phyloP scores from a whole-genome alignment of 176 grass and related monocot species.

The Triticum monococcum region DNA sequence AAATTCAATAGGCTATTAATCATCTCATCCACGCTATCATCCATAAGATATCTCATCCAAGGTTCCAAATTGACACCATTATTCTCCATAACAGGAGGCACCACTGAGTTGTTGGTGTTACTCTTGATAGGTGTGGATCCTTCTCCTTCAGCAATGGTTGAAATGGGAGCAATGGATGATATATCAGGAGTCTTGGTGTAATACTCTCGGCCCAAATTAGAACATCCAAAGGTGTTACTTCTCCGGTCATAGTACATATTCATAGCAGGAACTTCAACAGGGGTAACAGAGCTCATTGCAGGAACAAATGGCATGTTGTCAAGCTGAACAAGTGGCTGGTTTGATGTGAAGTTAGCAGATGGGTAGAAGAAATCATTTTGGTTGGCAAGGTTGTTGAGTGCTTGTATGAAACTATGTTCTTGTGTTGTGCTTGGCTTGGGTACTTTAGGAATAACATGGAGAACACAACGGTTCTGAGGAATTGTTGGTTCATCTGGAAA shows the following conservation, averaged over 20 bases:
- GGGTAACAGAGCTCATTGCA: slow-evolving; percentile 31
- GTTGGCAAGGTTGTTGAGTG: slow-evolving; percentile 27
- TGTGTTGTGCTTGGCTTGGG: slow-evolving; percentile 31
- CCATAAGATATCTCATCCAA: slow-evolving; percentile 63
- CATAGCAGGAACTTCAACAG: slow-evolving; percentile 31
- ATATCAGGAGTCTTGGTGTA: slow-evolving; percentile 48
- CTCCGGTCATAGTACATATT: slow-evolving; percentile 67
- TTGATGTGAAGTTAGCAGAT: slow-evolving; percentile 27
- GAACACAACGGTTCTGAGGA: slow-evolving; percentile 30
- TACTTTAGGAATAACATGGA: slow-evolving; percentile 20
- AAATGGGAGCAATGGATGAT: slow-evolving; percentile 38
- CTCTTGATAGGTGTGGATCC: not conserved
- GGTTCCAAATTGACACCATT: slow-evolving; percentile 51
- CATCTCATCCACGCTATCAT: slow-evolving; percentile 26
- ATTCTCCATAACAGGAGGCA: slow-evolving; percentile 31
- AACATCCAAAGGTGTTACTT: slow-evolving; percentile 53
- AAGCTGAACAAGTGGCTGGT: slow-evolving; percentile 31
- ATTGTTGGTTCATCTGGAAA: slow-evolving; percentile 55
- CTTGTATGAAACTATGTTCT: slow-evolving; percentile 33
- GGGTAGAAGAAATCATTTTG: slow-evolving; percentile 29
- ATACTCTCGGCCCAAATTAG: slow-evolving; percentile 52
- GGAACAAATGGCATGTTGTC: slow-evolving; percentile 11
- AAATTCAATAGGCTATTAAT: slow-evolving; percentile 53
- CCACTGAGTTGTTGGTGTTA: not conserved
- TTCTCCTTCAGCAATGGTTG: slow-evolving; percentile 33